These are phyloP conservation scores for Neurospora tetrasperma DNA, from an alignment of 495 filamentous ascomycete genomes.

Conservation along the genomic window DNA sequence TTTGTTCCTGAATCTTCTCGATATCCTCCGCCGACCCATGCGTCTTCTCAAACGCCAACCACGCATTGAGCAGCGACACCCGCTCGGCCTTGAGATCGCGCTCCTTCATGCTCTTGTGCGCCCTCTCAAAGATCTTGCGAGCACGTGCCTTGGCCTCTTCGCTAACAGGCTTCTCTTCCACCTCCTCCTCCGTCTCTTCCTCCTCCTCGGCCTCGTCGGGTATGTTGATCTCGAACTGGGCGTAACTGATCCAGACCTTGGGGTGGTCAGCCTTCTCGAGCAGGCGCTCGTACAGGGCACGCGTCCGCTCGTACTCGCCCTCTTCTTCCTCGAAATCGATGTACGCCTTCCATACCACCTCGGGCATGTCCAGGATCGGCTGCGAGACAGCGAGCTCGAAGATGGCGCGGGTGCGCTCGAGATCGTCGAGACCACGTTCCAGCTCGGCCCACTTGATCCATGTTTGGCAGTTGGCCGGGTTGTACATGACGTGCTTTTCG, in stretches of 20 bases:
- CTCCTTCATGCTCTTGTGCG: slow-evolving; percentile 82
- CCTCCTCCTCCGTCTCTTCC: slow-evolving; percentile 33
- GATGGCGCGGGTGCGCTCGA: slow-evolving; percentile 79
- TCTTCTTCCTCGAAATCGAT: slow-evolving; percentile 97
- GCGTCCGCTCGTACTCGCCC: slow-evolving; percentile 72
- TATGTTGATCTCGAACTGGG: slow-evolving; percentile 90
- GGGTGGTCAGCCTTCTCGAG: slow-evolving; percentile 90
- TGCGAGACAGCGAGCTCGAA: slow-evolving; percentile 86
- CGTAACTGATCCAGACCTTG: slow-evolving; percentile 98
- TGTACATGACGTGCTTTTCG: slow-evolving; percentile 88
- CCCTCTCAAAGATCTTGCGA: slow-evolving; percentile 74
- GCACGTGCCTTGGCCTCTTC: slow-evolving; percentile 75
- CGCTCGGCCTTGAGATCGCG: slow-evolving; percentile 90
- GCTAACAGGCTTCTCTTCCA: slow-evolving; percentile 60
- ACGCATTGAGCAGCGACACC: slow-evolving; percentile 78
- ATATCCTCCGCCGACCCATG: slow-evolving; percentile 70
- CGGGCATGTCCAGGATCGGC: slow-evolving; percentile 88
- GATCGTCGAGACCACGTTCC: slow-evolving; percentile 79
- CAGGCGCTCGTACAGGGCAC: slow-evolving; percentile 82
- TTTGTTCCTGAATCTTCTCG: slow-evolving; percentile 79
- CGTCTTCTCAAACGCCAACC: slow-evolving; percentile 80
- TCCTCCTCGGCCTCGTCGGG: slow-evolving; percentile 46
- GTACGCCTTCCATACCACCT: slow-evolving; percentile 92
- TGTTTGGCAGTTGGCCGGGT: slow-evolving; percentile 75
- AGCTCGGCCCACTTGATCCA: slow-evolving; percentile 95